These are phyloP conservation scores for Basipetospora chlamydospora DNA, from an alignment of 2,329 filamentous ascomycete genomes.

Conservation along the genomic window DNA sequence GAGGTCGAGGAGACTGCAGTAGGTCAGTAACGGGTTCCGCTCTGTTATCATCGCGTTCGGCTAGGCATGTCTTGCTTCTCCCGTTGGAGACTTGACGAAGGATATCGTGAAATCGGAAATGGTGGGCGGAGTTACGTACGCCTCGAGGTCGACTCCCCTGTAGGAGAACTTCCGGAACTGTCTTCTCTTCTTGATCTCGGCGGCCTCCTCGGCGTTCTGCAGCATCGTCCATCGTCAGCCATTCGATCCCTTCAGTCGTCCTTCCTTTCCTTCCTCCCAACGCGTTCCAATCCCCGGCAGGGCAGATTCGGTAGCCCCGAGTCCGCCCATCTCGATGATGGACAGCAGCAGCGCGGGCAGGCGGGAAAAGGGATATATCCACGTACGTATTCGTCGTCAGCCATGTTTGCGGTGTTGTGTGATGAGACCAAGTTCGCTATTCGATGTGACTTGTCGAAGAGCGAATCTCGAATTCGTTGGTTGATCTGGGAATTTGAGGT, in stretches of 20 bases:
- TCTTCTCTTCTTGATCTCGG: constrained; percentile 99
- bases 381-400: constrained; percentile 81
- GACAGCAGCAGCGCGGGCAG: too few species aligned
- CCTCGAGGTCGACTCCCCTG: constrained; percentile 98
- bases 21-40: background rate
- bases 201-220: constrained; percentile 94
- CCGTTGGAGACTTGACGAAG: too few species aligned
- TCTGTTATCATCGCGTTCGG: too few species aligned
- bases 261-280: too few species aligned
- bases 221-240: constrained; percentile 5
- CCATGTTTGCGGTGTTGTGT: constrained; percentile 49
- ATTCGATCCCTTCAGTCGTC: background rate
- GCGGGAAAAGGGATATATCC: constrained; percentile 8
- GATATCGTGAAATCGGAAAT: background rate
- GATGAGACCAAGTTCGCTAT: constrained; percentile 23
- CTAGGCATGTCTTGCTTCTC: too few species aligned
- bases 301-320: too few species aligned
- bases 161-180: constrained; percentile 99
- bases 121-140: too few species aligned
- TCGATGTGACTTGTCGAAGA: constrained; percentile 26
- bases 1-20: constrained; percentile 84
- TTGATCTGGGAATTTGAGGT: constrained; percentile 13
- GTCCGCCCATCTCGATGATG: too few species aligned
- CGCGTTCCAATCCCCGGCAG: too few species aligned
- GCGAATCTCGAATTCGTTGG: constrained; percentile 19